Evolutionary conservation across 371 early-diverging fungal species (phyloP).

Genomic region (Mucor sp.): DNA sequence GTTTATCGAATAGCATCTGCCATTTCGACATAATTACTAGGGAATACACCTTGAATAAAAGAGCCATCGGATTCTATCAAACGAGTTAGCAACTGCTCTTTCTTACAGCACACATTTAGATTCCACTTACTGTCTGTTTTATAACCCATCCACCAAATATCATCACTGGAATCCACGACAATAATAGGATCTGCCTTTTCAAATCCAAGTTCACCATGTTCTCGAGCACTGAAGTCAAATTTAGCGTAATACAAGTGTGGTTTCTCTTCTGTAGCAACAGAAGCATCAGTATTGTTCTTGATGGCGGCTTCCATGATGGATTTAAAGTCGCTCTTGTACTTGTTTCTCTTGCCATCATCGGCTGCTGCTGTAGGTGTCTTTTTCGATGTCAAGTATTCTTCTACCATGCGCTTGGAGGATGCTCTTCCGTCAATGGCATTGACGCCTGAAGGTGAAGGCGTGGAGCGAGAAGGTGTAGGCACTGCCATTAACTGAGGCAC

Average conservation of each 20-base stretch:
- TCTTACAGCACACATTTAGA: no score
- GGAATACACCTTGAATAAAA: constrained; percentile 69
- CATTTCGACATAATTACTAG: constrained; percentile 72
- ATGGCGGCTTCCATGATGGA: constrained; percentile 42
- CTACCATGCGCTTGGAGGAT: constrained; percentile 43
- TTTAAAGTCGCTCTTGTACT: constrained; percentile 48
- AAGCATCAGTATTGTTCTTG: constrained; percentile 29
- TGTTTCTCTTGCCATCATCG: constrained; percentile 9
- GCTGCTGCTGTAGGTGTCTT: neutral
- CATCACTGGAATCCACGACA: constrained; percentile 78
- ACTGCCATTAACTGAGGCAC: neutral
- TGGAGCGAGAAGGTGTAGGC: neutral
- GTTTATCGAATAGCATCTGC: constrained; percentile 23
- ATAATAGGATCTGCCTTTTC: constrained; percentile 72
- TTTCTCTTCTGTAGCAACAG: constrained; percentile 37
- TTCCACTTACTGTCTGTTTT: constrained; percentile 59
- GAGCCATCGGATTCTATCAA: constrained; percentile 28
- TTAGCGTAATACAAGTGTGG: constrained; percentile 70
- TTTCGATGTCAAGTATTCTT: constrained; percentile 41
- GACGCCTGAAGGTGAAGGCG: constrained; percentile 5
- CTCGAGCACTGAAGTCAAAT: constrained; percentile 75
- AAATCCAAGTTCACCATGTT: constrained; percentile 80
- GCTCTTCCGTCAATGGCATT: constrained; percentile 35
- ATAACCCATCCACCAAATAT: constrained; percentile 87
- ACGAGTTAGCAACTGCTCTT: neutral